Evolutionary conservation across 139 green algal genomes (phyloP).

Genomic region (Cymbomonas tetramitiformis): DNA sequence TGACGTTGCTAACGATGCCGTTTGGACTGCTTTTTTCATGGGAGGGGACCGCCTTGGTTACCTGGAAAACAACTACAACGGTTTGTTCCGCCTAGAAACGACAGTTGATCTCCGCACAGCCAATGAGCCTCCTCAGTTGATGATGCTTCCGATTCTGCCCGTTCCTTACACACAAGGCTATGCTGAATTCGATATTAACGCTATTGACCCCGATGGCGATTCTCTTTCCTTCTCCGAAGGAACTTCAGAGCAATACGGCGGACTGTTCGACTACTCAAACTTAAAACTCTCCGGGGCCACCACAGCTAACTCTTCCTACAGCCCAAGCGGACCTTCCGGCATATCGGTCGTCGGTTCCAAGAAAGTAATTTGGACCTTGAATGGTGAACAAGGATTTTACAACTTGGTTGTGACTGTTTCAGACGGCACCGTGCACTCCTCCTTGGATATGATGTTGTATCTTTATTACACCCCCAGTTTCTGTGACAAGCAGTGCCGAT

Average conservation of each 20-base stretch:
- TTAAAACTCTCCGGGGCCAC: too few relatives aligned
- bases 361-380: background rate
- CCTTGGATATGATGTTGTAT: conserved; percentile 19
- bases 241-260: background rate
- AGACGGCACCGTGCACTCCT: conserved; percentile 7
- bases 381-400: conserved; percentile 10
- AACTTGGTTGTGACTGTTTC: conserved; percentile 22
- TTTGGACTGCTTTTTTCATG: too few relatives aligned
- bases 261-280: background rate
- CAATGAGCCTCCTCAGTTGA: conserved; percentile 2
- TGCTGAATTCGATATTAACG: conserved; percentile 2
- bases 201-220: conserved; percentile 6
- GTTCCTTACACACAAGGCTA: background rate
- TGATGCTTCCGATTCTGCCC: conserved; percentile 3
- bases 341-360: background rate
- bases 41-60: too few relatives aligned
- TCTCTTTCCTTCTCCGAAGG: background rate
- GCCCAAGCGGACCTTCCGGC: background rate
- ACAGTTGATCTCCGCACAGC: background rate
- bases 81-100: conserved; percentile 10
- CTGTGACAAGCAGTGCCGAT: conserved; percentile 15
- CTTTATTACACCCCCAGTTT: conserved; percentile 8
- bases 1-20: too few relatives aligned
- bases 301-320: background rate
- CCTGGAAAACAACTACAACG: conserved; percentile 9